Percentiles rank a stretch among this genome's conserved stretches.
Conservation (phyloP, 176 grass and related monocot species). For the Avena sativa region DNA sequence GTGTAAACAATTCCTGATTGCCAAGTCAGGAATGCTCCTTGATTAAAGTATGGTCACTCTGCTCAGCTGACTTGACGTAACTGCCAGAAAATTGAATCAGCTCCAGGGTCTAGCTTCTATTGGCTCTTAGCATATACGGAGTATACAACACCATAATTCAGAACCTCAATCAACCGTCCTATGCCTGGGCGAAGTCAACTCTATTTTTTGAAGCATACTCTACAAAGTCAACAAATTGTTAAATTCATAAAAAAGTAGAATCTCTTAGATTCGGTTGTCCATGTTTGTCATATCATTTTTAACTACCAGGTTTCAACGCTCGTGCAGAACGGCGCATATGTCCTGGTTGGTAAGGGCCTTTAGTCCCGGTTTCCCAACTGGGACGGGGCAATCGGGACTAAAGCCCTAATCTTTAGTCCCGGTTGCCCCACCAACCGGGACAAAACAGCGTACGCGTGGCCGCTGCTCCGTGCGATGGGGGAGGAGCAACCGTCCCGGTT, state of each 20-base stretch:
- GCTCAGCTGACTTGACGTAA: not conserved
- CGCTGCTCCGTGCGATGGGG: too few species aligned
- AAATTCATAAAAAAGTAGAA: not conserved
- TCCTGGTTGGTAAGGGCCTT: too few species aligned
- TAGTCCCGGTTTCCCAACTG: too few species aligned
- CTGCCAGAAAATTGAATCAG: not conserved
- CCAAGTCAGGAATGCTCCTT: slow-evolving; percentile 29
- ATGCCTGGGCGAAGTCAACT: slow-evolving; percentile 38
- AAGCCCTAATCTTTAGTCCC: too few species aligned
- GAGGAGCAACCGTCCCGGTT: too few species aligned
- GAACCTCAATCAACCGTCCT: not conserved
- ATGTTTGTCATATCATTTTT: not conserved
- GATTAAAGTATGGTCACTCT: slow-evolving; percentile 10
- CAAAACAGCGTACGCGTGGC: too few species aligned
- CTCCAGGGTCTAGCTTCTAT: slow-evolving; percentile 7
- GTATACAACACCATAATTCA: too few species aligned
- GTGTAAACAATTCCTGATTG: slow-evolving; percentile 36
- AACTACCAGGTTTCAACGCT: too few species aligned
- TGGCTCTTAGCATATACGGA: slow-evolving; percentile 21
- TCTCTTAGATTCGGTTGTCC: not conserved
- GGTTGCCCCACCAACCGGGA: too few species aligned
- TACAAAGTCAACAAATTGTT: too few species aligned
- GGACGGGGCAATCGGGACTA: too few species aligned
- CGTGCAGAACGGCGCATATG: too few species aligned
- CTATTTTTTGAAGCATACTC: not conserved